Base-by-base conservation (phyloP, 495 filamentous ascomycete species). In the Saxophila tyrrhenica region DNA sequence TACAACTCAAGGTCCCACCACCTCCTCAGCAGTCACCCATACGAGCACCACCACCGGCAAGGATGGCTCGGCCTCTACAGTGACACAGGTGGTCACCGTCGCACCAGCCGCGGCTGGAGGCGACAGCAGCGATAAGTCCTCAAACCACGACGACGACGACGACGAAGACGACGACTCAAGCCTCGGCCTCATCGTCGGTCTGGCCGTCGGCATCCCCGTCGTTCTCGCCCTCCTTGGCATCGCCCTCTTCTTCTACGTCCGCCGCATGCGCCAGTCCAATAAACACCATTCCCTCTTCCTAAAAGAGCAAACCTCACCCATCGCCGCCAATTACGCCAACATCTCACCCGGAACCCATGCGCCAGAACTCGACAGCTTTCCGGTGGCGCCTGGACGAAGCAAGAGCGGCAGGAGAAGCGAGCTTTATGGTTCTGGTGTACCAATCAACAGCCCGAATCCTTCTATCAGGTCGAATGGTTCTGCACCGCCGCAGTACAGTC, bases 161-260 rank as follows among this genome's bases (percentile, higher is more conserved):
- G 24, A 25, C 7, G 17, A 20, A 3, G 8, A 48, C 9, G 11
- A 23, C 8, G 15, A 11, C 8, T 44, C 51, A 17, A 43, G 52
- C 51, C 48, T 55, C 16, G 52, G 25, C 9, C 22, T 58, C 15
- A 55, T 58, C 38, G 21, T 58, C 16, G 59, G 59, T 45, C 46
- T 58, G 9, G 59, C 59, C n/a, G 51, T 58, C 51, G 59, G 59
- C 50, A 55, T 62, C 17, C 59, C 59, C 1, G 24, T 55, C 39
- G 39, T 48, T 35, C 20, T 57, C 21, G 15, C 58, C 25, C 16
- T 39, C 32, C 16, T 19, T 43, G 51, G 38, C 20, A 47, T 58
- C 50, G 5, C 51, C 7, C 39, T 45, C 32, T 51, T 39, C 48
- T 22, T 62, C 23, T 17, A 55, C 44, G 51, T 24, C 25, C 50